Evolutionary conservation across 2,329 filamentous ascomycete species (phyloP), one percentile per base, ranked within the genome.

Genomic region (Leptographium radiaticola): DNA sequence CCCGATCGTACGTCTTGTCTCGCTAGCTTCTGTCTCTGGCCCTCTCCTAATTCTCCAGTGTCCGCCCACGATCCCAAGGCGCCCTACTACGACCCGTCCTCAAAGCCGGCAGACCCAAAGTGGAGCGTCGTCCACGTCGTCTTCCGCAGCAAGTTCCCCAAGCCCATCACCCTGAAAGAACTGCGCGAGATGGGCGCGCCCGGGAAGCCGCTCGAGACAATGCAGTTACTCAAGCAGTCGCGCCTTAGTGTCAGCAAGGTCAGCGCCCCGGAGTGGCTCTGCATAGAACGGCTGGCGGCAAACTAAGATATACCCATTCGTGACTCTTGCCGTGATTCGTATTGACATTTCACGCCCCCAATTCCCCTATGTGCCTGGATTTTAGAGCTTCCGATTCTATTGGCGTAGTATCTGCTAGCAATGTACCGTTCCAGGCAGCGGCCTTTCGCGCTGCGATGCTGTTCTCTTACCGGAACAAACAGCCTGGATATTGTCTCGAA

Each of bases 71-170:
- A 93, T 60, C 72, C 80, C 16, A 73, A 77, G 48, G 79, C 84
- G 53, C 84, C 89, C 0, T 96, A 96, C 69, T 94, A 89, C 66
- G 93, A 97, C 64, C 70, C 83, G 1, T 85, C 85, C 52, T 88
- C 86, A 2, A 82, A 79, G 59, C 73, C 78, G 53, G 74, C 79
- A 2, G 79, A 83, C 51, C 86, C 85, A 0, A 87, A 83, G 62
- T 98, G 93, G 93, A 87, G 83, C 52, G 79, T 93, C 18, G 93
- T 97, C 1, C 86, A 94, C 57, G 91, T 97, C 49, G 78, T 84
- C 62, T 96, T 95, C 66, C 81, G 86, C 55, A 83, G 81, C 65
- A 96, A 95, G 68, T 89, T 97, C 61, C 73, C 75, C 2, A 75
- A 81, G 15, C 77, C 82, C 0, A 78, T 97, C 54, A 76, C 77